These are phyloP conservation scores for Casuarina cunninghamiana DNA, from an alignment of 306 rosid genomes.

Conservation along the genomic window DNA sequence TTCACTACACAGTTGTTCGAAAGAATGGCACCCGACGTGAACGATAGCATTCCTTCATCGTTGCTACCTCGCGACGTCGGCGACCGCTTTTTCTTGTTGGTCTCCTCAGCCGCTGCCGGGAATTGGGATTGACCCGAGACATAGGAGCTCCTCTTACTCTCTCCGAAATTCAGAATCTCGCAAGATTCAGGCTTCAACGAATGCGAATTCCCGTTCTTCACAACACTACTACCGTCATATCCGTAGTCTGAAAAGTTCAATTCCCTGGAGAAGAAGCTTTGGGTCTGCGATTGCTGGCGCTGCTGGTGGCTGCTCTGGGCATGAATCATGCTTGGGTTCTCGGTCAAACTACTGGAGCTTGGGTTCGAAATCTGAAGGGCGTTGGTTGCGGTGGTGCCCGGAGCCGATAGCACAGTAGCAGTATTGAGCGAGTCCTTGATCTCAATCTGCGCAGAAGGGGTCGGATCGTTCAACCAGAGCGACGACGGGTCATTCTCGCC, in stretches of 20 bases:
- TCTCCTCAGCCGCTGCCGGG: constrained; percentile 36
- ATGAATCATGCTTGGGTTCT: constrained; percentile 56
- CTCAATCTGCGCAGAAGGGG: constrained; percentile 32
- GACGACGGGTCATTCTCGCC: constrained; percentile 87
- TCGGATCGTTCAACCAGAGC: constrained; percentile 68
- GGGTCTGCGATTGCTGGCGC: constrained; percentile 43
- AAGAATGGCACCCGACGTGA: constrained; percentile 76
- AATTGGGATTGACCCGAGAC: constrained; percentile 53
- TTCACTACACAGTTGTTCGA: constrained; percentile 48
- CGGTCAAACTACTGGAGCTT: constrained; percentile 58
- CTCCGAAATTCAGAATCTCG: constrained; percentile 79
- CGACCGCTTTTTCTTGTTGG: constrained; percentile 57
- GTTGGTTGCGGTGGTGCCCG: constrained; percentile 26
- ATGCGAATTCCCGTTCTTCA: constrained; percentile 44
- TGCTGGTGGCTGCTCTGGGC: constrained; percentile 25
- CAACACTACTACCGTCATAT: constrained; percentile 41
- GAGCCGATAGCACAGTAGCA: constrained; percentile 22
- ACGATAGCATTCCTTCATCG: constrained; percentile 93
- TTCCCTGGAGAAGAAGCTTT: constrained; percentile 60
- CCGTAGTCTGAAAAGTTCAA: constrained; percentile 65
- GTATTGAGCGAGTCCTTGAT: constrained; percentile 48
- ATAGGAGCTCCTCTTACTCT: constrained; percentile 55
- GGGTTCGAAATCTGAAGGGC: constrained; percentile 39
- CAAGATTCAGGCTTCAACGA: constrained; percentile 80
- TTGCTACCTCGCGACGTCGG: constrained; percentile 71